These are phyloP conservation scores for Aspergillus homomorphus DNA, from an alignment of 495 filamentous ascomycete genomes.

Conservation along the genomic window DNA sequence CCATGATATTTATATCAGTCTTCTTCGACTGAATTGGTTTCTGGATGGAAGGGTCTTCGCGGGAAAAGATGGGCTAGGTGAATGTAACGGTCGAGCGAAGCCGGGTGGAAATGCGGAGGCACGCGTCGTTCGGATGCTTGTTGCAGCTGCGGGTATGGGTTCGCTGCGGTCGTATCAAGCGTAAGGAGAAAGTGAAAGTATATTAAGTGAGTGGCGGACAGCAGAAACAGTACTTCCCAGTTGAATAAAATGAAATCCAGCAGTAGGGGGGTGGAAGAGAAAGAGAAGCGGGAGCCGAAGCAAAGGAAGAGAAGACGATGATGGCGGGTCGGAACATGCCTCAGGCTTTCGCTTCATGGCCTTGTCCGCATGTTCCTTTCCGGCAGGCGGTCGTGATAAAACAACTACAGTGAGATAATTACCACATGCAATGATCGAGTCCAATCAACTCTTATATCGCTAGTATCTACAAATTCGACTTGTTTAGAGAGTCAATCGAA, in stretches of 20 bases:
- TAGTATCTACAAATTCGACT: too few relatives aligned
- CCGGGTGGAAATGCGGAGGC: not conserved
- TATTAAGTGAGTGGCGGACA: not conserved
- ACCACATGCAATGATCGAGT: too few relatives aligned
- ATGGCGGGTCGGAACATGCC: not conserved
- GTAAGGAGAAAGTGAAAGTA: not conserved
- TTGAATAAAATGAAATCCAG: not conserved
- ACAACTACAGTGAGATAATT: too few relatives aligned
- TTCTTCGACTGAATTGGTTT: not conserved
- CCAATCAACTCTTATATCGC: too few relatives aligned
- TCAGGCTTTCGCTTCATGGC: not conserved
- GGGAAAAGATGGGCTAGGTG: not conserved
- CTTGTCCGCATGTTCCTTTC: not conserved
- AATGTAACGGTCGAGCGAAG: not conserved
- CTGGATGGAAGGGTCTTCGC: not conserved
- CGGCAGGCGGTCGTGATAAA: not conserved
- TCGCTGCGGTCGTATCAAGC: conserved; percentile 2
- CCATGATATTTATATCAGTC: not conserved
- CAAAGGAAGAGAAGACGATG: not conserved
- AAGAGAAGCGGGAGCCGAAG: not conserved
- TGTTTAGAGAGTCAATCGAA: too few relatives aligned
- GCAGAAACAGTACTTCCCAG: not conserved
- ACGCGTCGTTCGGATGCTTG: not conserved
- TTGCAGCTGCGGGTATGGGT: not conserved
- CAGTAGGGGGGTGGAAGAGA: not conserved